phyloP scores from a whole-genome alignment of 2,329 filamentous ascomycete genomes.

The Aureobasidium sp. region DNA sequence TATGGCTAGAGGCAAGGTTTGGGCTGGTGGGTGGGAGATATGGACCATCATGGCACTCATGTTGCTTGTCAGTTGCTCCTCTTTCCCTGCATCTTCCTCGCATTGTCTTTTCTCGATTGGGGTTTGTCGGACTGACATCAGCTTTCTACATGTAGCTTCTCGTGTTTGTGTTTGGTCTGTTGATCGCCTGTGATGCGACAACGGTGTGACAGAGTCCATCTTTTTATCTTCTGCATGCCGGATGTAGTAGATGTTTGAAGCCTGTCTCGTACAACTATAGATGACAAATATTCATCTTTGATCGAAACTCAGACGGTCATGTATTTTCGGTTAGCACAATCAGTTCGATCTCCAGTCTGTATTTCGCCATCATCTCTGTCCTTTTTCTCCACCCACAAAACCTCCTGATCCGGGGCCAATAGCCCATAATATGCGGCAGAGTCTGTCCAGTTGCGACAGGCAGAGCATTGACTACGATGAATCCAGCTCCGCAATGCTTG shows the following conservation, averaged over 20 bases:
- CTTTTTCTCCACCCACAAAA: not conserved
- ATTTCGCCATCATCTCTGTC: not conserved
- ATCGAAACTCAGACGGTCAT: not conserved
- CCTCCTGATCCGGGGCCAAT: not conserved
- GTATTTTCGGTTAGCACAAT: not conserved
- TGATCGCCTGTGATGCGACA: conserved; percentile 17
- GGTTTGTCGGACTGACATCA: not conserved
- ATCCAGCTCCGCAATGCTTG: not conserved
- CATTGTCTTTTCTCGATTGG: not conserved
- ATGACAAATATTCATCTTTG: not conserved
- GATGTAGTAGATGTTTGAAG: not conserved
- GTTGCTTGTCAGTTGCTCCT: conserved; percentile 37
- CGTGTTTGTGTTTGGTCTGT: conserved; percentile 19
- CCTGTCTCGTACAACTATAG: not conserved
- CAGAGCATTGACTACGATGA: not conserved
- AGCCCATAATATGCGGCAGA: not conserved
- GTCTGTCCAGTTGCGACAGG: not conserved
- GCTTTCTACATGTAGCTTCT: conserved; percentile 15
- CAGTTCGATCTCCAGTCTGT: not conserved
- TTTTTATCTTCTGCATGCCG: not conserved
- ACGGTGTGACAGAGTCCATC: not conserved
- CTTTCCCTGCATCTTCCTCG: conserved; percentile 12
- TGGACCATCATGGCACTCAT: conserved; percentile 39
- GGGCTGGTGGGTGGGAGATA: conserved; percentile 53
- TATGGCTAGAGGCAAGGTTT: conserved; percentile 48